These are phyloP conservation scores for Waltiozyma sp. DNA, from an alignment of 1,139 yeast genomes.

Conservation along the genomic window DNA sequence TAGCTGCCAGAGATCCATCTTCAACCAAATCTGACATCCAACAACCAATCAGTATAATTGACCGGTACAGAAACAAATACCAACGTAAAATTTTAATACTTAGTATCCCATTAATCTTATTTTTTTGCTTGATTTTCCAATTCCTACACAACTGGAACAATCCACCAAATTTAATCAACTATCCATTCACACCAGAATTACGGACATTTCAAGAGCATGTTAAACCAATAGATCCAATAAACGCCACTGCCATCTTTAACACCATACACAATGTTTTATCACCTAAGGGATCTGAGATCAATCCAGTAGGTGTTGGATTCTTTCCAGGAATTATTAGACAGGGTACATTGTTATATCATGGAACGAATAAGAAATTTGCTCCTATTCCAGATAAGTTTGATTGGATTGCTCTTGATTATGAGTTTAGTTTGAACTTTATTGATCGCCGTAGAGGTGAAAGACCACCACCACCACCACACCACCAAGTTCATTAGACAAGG, in stretches of 20 bases:
- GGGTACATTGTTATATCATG: slow-evolving; percentile 43
- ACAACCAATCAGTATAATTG: neutral
- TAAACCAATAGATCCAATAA: slow-evolving; percentile 27
- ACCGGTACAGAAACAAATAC: slow-evolving; percentile 10
- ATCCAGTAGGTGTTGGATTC: slow-evolving; percentile 44
- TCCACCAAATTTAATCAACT: neutral
- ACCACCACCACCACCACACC: slow-evolving; percentile 3
- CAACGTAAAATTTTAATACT: neutral
- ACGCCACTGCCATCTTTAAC: slow-evolving; percentile 44
- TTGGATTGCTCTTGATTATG: slow-evolving; percentile 51
- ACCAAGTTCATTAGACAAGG: slow-evolving; percentile 2
- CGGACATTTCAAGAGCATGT: neutral
- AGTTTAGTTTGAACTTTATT: slow-evolving; percentile 40
- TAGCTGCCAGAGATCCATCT: neutral
- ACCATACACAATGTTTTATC: slow-evolving; percentile 39
- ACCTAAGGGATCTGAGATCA: slow-evolving; percentile 35
- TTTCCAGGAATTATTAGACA: slow-evolving; percentile 46
- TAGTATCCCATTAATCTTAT: neutral
- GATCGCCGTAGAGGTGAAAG: slow-evolving; percentile 1
- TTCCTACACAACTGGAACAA: neutral
- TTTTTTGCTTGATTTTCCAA: neutral
- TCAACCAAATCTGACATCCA: neutral
- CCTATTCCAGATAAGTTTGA: slow-evolving; percentile 33
- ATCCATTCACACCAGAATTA: neutral
- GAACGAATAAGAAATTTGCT: slow-evolving; percentile 22